phyloP scores from a whole-genome alignment of 2,329 filamentous ascomycete species.

The Penicillium sp. region DNA sequence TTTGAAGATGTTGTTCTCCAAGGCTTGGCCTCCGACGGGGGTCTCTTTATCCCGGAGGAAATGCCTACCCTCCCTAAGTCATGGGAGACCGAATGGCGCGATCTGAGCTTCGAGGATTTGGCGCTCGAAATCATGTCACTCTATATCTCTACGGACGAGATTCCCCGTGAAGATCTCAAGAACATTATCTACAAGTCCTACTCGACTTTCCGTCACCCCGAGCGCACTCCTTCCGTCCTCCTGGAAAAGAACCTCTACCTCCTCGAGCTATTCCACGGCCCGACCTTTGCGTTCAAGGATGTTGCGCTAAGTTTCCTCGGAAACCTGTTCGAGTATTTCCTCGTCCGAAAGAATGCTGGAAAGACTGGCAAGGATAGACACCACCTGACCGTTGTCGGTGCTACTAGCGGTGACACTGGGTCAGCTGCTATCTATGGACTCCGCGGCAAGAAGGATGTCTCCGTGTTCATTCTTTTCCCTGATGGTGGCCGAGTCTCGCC shows the following conservation, averaged over 20 bases:
- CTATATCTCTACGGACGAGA: constrained; percentile 76
- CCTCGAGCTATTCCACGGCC: constrained; percentile 91
- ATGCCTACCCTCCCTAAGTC: constrained; percentile 19
- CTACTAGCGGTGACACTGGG: constrained; percentile 77
- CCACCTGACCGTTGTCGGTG: constrained; percentile 76
- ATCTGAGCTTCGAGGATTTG: constrained; percentile 32
- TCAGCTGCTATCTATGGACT: constrained; percentile 94
- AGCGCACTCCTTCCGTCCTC: constrained; percentile 64
- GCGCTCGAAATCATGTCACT: constrained; percentile 73
- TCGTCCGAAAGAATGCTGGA: constrained; percentile 38
- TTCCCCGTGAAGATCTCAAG: constrained; percentile 69
- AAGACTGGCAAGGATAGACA: constrained; percentile 52
- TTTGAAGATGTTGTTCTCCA: constrained; percentile 66
- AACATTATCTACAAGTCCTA: constrained; percentile 78
- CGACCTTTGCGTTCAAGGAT: constrained; percentile 92
- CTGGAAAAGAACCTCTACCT: constrained; percentile 68
- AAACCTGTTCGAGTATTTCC: constrained; percentile 62
- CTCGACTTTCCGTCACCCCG: constrained; percentile 62
- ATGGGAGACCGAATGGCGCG: constrained; percentile 1
- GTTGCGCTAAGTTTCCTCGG: constrained; percentile 87
- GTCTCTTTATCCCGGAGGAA: constrained; percentile 73
- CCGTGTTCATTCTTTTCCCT: constrained; percentile 87
- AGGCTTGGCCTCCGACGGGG: constrained; percentile 75
- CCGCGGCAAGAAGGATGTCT: constrained; percentile 90
- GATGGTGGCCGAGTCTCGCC: constrained; percentile 71